These are phyloP conservation scores for Neurospora intermedia DNA, from an alignment of 495 filamentous ascomycete species.

Conservation along the genomic window DNA sequence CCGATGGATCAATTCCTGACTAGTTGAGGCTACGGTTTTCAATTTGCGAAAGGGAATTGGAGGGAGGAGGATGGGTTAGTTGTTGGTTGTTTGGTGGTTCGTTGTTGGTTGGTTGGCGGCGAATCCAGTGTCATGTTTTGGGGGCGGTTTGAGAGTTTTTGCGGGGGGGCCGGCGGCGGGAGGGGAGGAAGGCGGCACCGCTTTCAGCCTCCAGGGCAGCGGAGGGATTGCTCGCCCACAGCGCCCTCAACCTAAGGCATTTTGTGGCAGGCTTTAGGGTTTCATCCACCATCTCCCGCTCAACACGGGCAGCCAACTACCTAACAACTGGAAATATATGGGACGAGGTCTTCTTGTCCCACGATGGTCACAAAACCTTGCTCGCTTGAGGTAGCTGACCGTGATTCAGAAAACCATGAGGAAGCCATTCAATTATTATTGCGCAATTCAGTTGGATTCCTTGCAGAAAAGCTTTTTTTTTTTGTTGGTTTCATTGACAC, in stretches of 20 bases:
- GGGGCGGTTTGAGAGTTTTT: background rate
- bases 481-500: background rate
- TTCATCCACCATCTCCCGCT: background rate
- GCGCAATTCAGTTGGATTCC: background rate
- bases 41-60: background rate
- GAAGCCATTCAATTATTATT: background rate
- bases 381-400: background rate
- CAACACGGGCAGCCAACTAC: background rate
- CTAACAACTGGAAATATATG: background rate
- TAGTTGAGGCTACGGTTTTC: background rate
- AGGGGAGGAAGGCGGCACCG: background rate
- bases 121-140: background rate
- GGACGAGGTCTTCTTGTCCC: background rate
- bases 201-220: background rate
- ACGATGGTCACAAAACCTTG: background rate
- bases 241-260: background rate
- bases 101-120: background rate
- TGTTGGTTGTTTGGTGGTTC: background rate
- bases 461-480: background rate
- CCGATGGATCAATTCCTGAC: background rate
- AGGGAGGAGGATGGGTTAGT: background rate
- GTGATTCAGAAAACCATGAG: no score
- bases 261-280: background rate
- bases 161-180: background rate
- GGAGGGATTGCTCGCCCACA: background rate